Evolutionary conservation across 768 basidiomycete genomes (phyloP), one percentile per base, ranked within the genome.

Genomic region (Naganishia vaughanmartiniae): DNA sequence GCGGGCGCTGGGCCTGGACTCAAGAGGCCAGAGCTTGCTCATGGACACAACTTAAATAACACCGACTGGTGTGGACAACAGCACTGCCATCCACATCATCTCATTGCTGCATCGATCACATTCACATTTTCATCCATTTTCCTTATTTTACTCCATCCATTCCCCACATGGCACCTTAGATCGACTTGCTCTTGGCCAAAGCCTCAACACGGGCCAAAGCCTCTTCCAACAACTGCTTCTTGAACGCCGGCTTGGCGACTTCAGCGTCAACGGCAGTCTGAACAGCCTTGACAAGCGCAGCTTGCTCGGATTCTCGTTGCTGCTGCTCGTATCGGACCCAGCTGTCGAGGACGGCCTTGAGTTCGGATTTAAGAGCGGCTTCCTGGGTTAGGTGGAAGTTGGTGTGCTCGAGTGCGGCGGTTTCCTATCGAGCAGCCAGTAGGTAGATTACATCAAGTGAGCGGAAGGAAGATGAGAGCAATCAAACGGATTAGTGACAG

Each of bases 261-360:
- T 80, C 76, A n/a, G 76, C 73, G 53, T 78, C 74, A 36, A 81
- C 73, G 46, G 74, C 76, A 36, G 66, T 73, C 72, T 75, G 75
- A 54, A 99, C 90, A 65, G 85, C 84, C 86, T 89, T 88, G 73
- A 93, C 89, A 69, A 99, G 88, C 63, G 92, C 90, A 36, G 88
- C 86, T 86, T 99, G 96, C 84, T 99, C 93, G 78, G 87, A 90
- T 85, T 99, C 94, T 85, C 96, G 93, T 79, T 88, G 85, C 81
- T 94, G 92, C 80, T 96, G 94, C 85, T 98, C 95, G 83, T 89
- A 93, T 80, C 96, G 90, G 69, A 93, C 95, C 94, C 94, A 96
- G 81, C 90, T 91, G 85, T 98, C 96, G 69, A 99, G 87, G 48
- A 98, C 94, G 34, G 89, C 77, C 84, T 97, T 98, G 79, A 97